Evolutionary conservation across 108 stramenopile genomes (phyloP), one percentile per base, ranked within the genome.

Genomic region (Seminavis robusta): DNA sequence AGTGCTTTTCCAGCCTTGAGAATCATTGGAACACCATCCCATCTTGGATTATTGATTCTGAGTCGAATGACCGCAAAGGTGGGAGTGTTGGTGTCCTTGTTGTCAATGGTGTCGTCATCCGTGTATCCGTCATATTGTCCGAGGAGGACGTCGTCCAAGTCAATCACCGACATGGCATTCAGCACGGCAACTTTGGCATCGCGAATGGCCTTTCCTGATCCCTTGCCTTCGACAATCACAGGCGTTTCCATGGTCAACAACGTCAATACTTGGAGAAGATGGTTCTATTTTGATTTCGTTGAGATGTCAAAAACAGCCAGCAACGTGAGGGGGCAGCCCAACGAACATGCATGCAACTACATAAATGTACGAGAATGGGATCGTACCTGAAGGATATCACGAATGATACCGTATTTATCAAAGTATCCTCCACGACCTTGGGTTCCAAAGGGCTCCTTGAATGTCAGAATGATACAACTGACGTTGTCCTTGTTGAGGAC

Each of bases 11-110:
- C 98, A 0, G 96, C 96, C 69, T 96, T 97, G 47, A 99, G 67
- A 42, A 99, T 94, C 62, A 98, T 87, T 9, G 98, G 98, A 10
- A 99, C 98, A 30, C 96, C 97, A 11, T 81, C 71, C 98, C 98
- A 99, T 17, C 97, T 81, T 7, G 83, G 94, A 59, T 92, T 99
- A 63, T 96, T 84, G 62, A 99, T 84, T 64, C 59, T 74, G 55
- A 94, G 67, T 28, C 79, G 75, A 30, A 94, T 69, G 0, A 74
- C 70, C n/a, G 89, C 91, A 71, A 94, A 99, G 13, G 98, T 99
- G 8, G 96, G 94, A 11, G 83, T 83, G 60, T 84, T 94, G 8
- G 91, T 85, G 42, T 88, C 87, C 53, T 77, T 90, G 64, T 88
- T 91, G 61, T 71, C 75, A 68, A 88, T 86, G n/a, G 92, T 95